Conservation (phyloP, 768 basidiomycete species). For the Lactarius sanguifluus region DNA sequence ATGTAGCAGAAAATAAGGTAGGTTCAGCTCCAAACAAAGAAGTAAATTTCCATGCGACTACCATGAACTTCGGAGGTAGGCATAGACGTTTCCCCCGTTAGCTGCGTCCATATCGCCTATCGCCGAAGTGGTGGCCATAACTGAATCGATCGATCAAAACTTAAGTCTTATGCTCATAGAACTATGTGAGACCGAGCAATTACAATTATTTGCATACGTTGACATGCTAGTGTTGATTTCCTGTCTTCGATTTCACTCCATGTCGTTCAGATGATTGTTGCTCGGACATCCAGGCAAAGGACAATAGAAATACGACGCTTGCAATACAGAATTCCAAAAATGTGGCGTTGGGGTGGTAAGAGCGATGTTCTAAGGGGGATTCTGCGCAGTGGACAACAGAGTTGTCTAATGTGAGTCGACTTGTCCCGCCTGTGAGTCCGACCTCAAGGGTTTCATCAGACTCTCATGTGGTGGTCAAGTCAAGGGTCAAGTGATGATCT, state of each 20-base stretch:
- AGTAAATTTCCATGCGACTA: neutral
- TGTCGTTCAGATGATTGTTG: neutral
- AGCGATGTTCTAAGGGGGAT: neutral
- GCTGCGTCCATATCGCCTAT: neutral
- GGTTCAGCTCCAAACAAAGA: neutral
- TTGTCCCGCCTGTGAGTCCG: neutral
- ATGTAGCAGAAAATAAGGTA: neutral
- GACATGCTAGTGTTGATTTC: neutral
- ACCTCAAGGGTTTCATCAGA: neutral
- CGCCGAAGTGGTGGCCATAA: neutral
- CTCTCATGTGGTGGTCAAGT: neutral
- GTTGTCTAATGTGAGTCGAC: neutral
- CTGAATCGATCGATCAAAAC: neutral
- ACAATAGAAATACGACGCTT: neutral
- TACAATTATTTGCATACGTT: neutral
- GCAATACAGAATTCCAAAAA: neutral
- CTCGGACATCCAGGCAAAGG: neutral
- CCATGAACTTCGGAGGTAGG: conserved; percentile 4
- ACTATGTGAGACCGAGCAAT: neutral
- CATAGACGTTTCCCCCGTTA: too few relatives aligned
- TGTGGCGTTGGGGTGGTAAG: neutral
- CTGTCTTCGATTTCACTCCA: neutral
- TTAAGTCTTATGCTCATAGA: neutral
- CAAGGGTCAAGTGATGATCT: neutral
- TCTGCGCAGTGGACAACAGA: neutral